A percentile compares a stretch with the other conserved stretches of the same genome.
Conservation (phyloP, 805 yeast species). For the Candida cerambycidarum region DNA sequence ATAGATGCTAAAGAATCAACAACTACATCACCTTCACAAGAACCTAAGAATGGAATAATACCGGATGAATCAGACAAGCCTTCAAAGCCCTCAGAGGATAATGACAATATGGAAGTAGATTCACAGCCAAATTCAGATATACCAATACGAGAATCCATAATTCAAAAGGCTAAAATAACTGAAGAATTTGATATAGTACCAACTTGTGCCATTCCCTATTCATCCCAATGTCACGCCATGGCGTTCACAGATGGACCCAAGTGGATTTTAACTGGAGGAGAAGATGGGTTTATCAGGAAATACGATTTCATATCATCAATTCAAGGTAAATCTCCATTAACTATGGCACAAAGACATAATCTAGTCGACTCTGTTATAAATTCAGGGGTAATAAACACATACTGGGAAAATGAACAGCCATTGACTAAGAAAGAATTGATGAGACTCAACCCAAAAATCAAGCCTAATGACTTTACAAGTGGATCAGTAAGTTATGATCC, state of each 20-base stretch:
- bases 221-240: slow-evolving; percentile 73
- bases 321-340: slow-evolving; percentile 82
- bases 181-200: slow-evolving; percentile 73
- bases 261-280: slow-evolving; percentile 93
- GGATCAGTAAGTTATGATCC: slow-evolving; percentile 54
- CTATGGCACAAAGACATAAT: slow-evolving; percentile 88
- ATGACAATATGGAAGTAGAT: slow-evolving; percentile 5
- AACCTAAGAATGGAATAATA: slow-evolving; percentile 4
- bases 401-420: slow-evolving; percentile 98
- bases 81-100: background rate
- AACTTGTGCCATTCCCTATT: slow-evolving; percentile 82
- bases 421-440: slow-evolving; percentile 42
- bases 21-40: slow-evolving; percentile 1
- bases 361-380: slow-evolving; percentile 81
- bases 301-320: slow-evolving; percentile 84
- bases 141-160: slow-evolving; percentile 26
- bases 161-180: slow-evolving; percentile 49
- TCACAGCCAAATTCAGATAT: slow-evolving; percentile 8
- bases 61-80: slow-evolving; percentile 1
- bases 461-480: slow-evolving; percentile 32
- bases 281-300: slow-evolving; percentile 89
- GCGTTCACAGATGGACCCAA: slow-evolving; percentile 77
- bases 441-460: slow-evolving; percentile 35
- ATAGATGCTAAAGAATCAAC: slow-evolving; percentile 12
- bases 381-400: slow-evolving; percentile 79